A percentile compares a stretch with the other conserved stretches of the same genome.
phyloP scores from a whole-genome alignment of 495 filamentous ascomycete species.

The Penicillium diatomitis region DNA sequence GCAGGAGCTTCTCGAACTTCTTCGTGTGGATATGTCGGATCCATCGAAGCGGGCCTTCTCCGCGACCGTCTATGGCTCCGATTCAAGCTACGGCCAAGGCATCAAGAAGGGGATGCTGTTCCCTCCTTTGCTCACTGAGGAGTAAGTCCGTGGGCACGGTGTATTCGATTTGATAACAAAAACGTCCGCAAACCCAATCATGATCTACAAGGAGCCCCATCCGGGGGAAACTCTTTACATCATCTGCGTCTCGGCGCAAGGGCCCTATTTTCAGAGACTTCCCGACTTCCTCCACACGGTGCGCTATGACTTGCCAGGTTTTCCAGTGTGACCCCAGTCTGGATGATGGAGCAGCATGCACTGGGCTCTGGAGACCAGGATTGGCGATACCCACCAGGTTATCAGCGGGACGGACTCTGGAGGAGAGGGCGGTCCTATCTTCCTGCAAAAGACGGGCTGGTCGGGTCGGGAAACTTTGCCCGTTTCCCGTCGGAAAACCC shows the following conservation, averaged over 20 bases:
- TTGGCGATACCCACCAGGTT: conserved; percentile 23
- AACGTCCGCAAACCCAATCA: conserved; percentile 19
- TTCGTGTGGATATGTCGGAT: conserved; percentile 53
- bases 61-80: conserved; percentile 46
- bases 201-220: conserved; percentile 1
- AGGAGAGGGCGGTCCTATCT: background rate
- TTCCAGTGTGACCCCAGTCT: conserved; percentile 1
- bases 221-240: conserved; percentile 13
- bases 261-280: conserved; percentile 11
- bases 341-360: conserved; percentile 6
- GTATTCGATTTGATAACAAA: conserved; percentile 28
- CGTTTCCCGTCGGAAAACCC: conserved; percentile 34
- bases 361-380: conserved; percentile 15
- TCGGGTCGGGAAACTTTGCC: conserved; percentile 26
- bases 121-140: conserved; percentile 43
- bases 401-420: conserved; percentile 26
- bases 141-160: conserved; percentile 15
- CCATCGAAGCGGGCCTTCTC: conserved; percentile 44
- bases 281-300: conserved; percentile 10
- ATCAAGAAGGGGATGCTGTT: conserved; percentile 44
- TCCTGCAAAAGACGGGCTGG: background rate
- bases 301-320: conserved; percentile 12
- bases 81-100: conserved; percentile 59
- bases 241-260: conserved; percentile 14
- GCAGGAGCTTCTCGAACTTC: conserved; percentile 59